Conservation (phyloP, 148 eudicot species). For the Beta vulgaris region DNA sequence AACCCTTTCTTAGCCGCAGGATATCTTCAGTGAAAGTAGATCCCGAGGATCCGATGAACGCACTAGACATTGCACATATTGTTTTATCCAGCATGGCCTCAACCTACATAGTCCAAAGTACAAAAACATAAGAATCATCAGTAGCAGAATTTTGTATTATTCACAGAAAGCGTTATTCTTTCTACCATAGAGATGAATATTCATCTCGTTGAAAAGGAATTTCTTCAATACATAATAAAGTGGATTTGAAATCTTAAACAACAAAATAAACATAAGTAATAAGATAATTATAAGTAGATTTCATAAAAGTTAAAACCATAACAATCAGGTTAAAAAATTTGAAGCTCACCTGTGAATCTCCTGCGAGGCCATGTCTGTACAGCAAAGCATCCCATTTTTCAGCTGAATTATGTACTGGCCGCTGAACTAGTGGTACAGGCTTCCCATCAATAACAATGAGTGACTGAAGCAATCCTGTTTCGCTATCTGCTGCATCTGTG, state of each 20-base stretch:
- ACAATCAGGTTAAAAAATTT: neutral
- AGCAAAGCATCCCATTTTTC: constrained; percentile 99
- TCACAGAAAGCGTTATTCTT: neutral
- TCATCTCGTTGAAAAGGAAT: neutral
- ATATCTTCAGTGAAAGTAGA: constrained; percentile 99
- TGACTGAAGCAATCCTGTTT: constrained; percentile 85
- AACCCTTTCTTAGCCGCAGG: constrained; percentile 76
- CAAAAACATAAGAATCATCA: neutral
- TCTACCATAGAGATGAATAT: too few species aligned
- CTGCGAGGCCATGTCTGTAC: constrained; percentile 71
- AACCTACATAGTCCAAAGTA: constrained; percentile 53
- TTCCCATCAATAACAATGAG: constrained; percentile 63
- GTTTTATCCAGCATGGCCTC: constrained; percentile 99
- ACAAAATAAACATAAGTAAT: too few species aligned
- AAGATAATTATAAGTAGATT: too few species aligned
- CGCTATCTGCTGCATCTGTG: constrained; percentile 97
- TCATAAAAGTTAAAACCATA: too few species aligned
- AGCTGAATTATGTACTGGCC: constrained; percentile 74
- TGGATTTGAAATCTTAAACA: too few species aligned
- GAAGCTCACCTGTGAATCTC: constrained; percentile 70
- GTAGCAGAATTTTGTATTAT: neutral
- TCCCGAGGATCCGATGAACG: constrained; percentile 87
- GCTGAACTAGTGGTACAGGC: constrained; percentile 71
- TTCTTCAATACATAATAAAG: neutral
- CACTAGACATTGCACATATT: constrained; percentile 80